phyloP scores from a whole-genome alignment of 208 protist species.

The Trypanosoma platydactyli region DNA sequence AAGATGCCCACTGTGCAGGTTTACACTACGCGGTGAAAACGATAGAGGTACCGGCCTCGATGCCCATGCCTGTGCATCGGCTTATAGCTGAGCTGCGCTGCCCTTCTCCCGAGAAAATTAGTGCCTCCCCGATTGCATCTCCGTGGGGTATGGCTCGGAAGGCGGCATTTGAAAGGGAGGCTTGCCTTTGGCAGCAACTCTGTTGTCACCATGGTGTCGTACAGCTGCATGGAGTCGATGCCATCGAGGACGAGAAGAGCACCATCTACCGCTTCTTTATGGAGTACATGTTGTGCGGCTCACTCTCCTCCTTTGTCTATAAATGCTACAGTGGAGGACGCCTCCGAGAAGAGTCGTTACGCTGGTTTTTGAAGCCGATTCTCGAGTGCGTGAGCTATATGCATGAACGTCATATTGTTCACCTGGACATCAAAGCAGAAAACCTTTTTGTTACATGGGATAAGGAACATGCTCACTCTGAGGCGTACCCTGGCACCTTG shows the following conservation, averaged over 20 bases:
- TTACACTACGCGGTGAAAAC: slow-evolving; percentile 30
- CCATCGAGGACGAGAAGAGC: slow-evolving; percentile 28
- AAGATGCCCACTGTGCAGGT: not conserved
- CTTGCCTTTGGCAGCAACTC: slow-evolving; percentile 76
- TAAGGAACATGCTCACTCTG: not conserved
- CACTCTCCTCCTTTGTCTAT: slow-evolving; percentile 12
- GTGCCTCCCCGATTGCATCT: not conserved
- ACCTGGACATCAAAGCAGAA: slow-evolving; percentile 35
- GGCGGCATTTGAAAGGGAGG: slow-evolving; percentile 41
- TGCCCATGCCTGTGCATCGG: slow-evolving; percentile 10
- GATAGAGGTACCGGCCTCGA: slow-evolving; percentile 3
- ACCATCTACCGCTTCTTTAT: slow-evolving; percentile 37
- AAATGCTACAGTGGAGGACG: not conserved
- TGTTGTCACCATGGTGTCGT: slow-evolving; percentile 73
- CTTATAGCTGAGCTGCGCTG: not conserved
- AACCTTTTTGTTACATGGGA: slow-evolving; percentile 32
- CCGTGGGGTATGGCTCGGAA: not conserved
- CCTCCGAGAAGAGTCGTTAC: slow-evolving; percentile 2
- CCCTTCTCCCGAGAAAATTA: not conserved
- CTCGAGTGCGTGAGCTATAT: slow-evolving; percentile 28
- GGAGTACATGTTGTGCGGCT: slow-evolving; percentile 47
- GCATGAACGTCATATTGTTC: slow-evolving; percentile 26
- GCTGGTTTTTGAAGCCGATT: slow-evolving; percentile 29
- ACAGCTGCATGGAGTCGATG: slow-evolving; percentile 62
- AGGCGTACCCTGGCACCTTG: not conserved